These are phyloP conservation scores for Galerina sulciceps DNA, from an alignment of 768 basidiomycete genomes.

Conservation along the genomic window DNA sequence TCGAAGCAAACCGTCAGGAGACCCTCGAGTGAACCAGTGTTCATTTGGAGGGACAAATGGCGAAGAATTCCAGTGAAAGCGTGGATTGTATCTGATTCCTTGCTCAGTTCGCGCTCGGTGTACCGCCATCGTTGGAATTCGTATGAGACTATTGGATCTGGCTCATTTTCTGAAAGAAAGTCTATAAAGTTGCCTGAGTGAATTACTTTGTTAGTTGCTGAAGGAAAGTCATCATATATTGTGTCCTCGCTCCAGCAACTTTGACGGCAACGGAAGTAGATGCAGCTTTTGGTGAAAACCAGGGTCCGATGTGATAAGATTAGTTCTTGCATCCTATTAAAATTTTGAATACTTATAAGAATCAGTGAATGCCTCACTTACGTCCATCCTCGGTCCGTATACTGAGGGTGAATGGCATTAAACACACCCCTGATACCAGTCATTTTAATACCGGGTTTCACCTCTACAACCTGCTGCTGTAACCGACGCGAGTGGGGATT, in stretches of 20 bases:
- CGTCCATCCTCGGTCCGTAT: slow-evolving; percentile 5
- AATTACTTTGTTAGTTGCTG: background rate
- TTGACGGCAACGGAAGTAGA: slow-evolving; percentile 3
- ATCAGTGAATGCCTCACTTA: background rate
- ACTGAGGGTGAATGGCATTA: background rate
- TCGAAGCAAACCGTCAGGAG: background rate
- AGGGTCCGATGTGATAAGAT: slow-evolving; percentile 1
- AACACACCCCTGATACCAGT: slow-evolving; percentile 3
- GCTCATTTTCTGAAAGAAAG: background rate
- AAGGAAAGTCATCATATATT: slow-evolving; percentile 6
- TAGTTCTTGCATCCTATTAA: slow-evolving; percentile 7
- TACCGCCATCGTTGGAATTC: background rate
- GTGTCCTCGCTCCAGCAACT: slow-evolving; percentile 12
- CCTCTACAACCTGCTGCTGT: background rate
- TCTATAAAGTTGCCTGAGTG: background rate
- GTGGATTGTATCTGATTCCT: slow-evolving; percentile 1
- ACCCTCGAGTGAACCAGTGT: background rate
- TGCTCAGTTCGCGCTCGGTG: background rate
- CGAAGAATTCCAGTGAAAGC: background rate
- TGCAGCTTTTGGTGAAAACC: background rate
- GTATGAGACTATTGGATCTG: background rate
- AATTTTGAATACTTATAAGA: too few relatives aligned
- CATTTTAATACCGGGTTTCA: slow-evolving; percentile 1
- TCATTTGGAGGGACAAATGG: background rate
- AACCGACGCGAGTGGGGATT: background rate